Percentiles rank a stretch among this genome's conserved stretches.
Conservation (phyloP, 2,329 filamentous ascomycete species). For the Aspergillus udagawae region DNA sequence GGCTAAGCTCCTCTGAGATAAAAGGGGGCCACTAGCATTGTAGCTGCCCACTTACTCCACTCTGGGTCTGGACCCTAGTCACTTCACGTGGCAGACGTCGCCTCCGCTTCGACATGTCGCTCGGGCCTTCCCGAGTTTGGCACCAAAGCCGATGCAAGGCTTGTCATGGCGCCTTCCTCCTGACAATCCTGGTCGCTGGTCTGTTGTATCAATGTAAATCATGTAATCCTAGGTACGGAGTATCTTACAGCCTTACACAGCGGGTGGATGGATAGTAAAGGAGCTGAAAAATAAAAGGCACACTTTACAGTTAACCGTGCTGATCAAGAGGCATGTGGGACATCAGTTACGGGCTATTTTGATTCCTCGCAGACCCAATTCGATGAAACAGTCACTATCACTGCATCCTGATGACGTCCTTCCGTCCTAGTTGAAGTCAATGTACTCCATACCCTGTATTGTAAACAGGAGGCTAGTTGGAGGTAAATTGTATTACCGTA, state of each 20-base stretch:
- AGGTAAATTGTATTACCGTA: not conserved
- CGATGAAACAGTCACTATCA: not conserved
- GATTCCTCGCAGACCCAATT: not conserved
- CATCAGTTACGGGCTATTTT: not conserved
- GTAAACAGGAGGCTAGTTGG: not conserved
- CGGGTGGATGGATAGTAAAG: not conserved
- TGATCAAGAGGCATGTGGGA: not conserved
- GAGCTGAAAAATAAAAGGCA: not conserved
- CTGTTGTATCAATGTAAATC: not conserved
- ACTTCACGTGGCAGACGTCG: slow-evolving; percentile 24
- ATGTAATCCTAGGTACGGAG: not conserved
- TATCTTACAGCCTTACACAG: not conserved
- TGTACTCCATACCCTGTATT: not conserved
- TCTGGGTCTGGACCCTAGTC: slow-evolving; percentile 19
- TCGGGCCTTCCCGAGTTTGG: slow-evolving; percentile 28
- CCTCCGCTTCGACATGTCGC: slow-evolving; percentile 16
- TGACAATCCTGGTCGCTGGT: slow-evolving; percentile 8
- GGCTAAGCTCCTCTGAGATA: slow-evolving; percentile 6
- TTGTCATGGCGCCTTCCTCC: slow-evolving; percentile 6
- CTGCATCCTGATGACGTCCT: not conserved
- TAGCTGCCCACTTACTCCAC: not conserved
- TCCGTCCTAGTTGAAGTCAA: not conserved
- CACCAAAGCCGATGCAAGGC: slow-evolving; percentile 24
- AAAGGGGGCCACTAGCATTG: slow-evolving; percentile 9
- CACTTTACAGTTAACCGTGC: not conserved